These are phyloP conservation scores for Peronospora belbahrii DNA, from an alignment of 352 stramenopile genomes.

Conservation along the genomic window DNA sequence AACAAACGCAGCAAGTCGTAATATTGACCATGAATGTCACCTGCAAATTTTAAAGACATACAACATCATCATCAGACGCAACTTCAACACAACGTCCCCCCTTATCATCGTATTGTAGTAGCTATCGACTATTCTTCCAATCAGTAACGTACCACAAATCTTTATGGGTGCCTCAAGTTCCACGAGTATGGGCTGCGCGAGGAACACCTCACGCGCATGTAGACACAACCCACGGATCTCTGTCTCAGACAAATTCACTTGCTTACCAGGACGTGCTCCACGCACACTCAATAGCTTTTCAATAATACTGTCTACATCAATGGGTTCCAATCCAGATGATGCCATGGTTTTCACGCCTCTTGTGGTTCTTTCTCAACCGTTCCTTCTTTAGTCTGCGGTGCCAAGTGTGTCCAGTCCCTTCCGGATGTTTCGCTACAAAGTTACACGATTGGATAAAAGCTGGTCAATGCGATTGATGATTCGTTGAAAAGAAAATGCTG, in stretches of 20 bases:
- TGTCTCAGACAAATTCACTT: slow-evolving; percentile 92
- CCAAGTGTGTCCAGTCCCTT: slow-evolving; percentile 16
- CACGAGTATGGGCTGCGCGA: slow-evolving; percentile 97
- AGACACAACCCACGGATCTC: slow-evolving; percentile 98
- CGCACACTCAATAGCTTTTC: slow-evolving; percentile 88
- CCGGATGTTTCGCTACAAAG: slow-evolving; percentile 11
- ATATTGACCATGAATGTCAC: slow-evolving; percentile 98
- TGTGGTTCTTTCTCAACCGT: slow-evolving; percentile 21
- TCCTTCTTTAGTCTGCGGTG: slow-evolving; percentile 23
- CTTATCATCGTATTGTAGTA: neutral
- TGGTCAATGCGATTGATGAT: neutral
- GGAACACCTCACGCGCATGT: slow-evolving; percentile 95
- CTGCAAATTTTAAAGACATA: slow-evolving; percentile 22
- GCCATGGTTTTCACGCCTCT: slow-evolving; percentile 27
- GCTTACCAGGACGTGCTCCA: slow-evolving; percentile 75
- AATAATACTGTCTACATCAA: slow-evolving; percentile 85
- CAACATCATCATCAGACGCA: slow-evolving; percentile 8
- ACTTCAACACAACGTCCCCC: neutral
- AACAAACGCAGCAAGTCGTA: slow-evolving; percentile 98
- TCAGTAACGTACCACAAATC: slow-evolving; percentile 85
- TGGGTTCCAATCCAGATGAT: slow-evolving; percentile 57
- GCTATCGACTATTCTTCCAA: neutral
- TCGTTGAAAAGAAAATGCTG: neutral
- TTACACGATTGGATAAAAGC: slow-evolving; percentile 11
- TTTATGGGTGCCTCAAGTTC: slow-evolving; percentile 98